Evolutionary conservation across 108 stramenopile genomes (phyloP), one percentile per base, ranked within the genome.

Genomic region (Schizochytrium sp.): DNA sequence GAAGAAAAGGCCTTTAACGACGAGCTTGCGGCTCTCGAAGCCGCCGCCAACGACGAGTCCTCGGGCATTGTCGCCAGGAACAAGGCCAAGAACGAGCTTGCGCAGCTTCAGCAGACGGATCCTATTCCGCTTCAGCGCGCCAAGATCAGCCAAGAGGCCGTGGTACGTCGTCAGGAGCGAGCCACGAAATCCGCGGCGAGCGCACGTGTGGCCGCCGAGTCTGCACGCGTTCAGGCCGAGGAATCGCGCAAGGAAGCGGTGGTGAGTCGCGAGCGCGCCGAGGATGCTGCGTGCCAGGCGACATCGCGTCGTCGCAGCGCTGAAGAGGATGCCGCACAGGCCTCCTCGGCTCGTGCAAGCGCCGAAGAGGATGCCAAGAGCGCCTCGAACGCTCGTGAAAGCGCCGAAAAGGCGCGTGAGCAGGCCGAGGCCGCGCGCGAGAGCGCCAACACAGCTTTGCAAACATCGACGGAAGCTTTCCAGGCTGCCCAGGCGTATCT

Each of bases 101-200:
- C 87, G 0, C 87, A 87, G 87, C 87, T 87, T 19, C 57, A 87
- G 58, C 51, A 53, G 48, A 83, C 76, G 25, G 76, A 83, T 45
- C 76, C 76, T 14, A 53, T 83, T 1, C 76, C 76, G 6, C 76
- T 83, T 34, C 76, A 83, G 5, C 45, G 51, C 25, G 76, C 76
- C n/a, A 83, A 53, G 45, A 83, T 83, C 51, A 53, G 48, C 45
- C 76, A 83, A 2, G 51, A 83, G 45, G 76, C 76, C 51, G 51
- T 83, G 6, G 76, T 83, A 6, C 76, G 76, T 6, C 45, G 76
- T 12, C 76, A 83, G 4, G 76, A 83, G 76, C 45, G 51, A 6
- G 48, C 51, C 45, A 83, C 76, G 2, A 83, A 83, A 4, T 53
- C 76, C 4, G 76, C 76, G 8, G 76, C 76, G 25, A 53, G 48